Evolutionary conservation across 208 protist species (phyloP), one percentile per base, ranked within the genome.

Genomic region (Wallacemonas sp.): DNA sequence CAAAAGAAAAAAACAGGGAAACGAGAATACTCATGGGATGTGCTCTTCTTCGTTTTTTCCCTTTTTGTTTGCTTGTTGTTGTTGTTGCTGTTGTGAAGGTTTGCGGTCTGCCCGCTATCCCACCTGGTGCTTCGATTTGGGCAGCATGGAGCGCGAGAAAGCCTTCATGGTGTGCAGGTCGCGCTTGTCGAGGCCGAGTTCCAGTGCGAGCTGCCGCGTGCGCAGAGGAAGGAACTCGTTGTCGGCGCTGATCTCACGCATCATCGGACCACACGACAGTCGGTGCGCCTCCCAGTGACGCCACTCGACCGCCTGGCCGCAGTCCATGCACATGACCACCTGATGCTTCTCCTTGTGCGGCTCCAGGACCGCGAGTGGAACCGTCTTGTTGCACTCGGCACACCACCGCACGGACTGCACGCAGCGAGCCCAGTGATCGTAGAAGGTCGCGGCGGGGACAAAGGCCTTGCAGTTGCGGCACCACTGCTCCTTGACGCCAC

Each of bases 401-500:
- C 92, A 96, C 92, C 92, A 96, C 39, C 92, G 86, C 65, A 94
- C 85, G 46, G 82, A 61, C 47, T 75, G 56, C 29, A 96, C 80
- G 66, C 92, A 96, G 29, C 55, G 1, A 11, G 65, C 34, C 89
- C 92, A 96, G 73, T 96, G 92, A 29, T 71, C 61, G 34, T 85
- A 90, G 62, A 96, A 96, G 19, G 38, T 55, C 2, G 30, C 52
- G 0, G 83, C 82, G 19, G 83, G 68, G 11, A 96, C 78, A 47
- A 93, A 93, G 9, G 74, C 65, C 64, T 96, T 96, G 74, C 92
- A 96, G 75, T 96, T 96, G 48, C 87, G 84, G 72, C 92, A 96
- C 87, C 89, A 96, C 68, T 93, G 84, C 81, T 95, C 83, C 30
- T 30, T 57, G 5, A 72, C 76, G 6, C 65, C 52, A 27, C 61